Evolutionary conservation across 2,329 filamentous ascomycete genomes (phyloP).

Genomic region (Trichoderma atroviride): DNA sequence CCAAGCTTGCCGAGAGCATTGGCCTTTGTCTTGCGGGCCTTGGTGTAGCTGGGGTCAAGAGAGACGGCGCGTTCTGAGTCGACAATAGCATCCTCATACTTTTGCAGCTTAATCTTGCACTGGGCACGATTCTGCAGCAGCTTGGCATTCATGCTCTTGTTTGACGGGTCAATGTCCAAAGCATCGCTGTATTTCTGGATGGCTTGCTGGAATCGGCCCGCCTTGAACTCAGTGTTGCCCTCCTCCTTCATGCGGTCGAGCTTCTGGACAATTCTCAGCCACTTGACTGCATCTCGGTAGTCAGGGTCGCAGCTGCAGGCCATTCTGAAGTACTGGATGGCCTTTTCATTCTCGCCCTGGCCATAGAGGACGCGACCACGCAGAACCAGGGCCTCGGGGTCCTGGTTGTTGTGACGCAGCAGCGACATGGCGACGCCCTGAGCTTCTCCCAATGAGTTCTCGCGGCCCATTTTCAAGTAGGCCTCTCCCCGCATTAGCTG

Average conservation of each 20-base stretch:
- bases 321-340: conserved; percentile 87
- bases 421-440: conserved; percentile 90
- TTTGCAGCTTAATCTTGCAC: conserved; percentile 80
- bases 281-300: conserved; percentile 84
- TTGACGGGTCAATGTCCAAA: conserved; percentile 80
- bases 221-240: conserved; percentile 89
- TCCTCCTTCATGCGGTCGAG: conserved; percentile 92
- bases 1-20: conserved; percentile 84
- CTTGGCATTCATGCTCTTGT: conserved; percentile 93
- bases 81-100: conserved; percentile 76
- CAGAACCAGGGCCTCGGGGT: conserved; percentile 90
- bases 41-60: conserved; percentile 82
- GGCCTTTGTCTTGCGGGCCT: conserved; percentile 91
- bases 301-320: conserved; percentile 90
- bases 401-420: conserved; percentile 82
- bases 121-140: conserved; percentile 90
- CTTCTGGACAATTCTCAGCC: conserved; percentile 86
- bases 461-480: conserved; percentile 87
- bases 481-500: conserved; percentile 89
- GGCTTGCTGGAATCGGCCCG: conserved; percentile 75
- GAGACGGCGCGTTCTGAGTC: conserved; percentile 85
- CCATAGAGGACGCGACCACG: conserved; percentile 85
- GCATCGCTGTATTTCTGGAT: conserved; percentile 84
- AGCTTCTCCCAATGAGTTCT: conserved; percentile 86
- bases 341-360: conserved; percentile 94